Evolutionary conservation across 2,329 filamentous ascomycete genomes (phyloP).

Genomic region (Sporothrix curviconia): DNA sequence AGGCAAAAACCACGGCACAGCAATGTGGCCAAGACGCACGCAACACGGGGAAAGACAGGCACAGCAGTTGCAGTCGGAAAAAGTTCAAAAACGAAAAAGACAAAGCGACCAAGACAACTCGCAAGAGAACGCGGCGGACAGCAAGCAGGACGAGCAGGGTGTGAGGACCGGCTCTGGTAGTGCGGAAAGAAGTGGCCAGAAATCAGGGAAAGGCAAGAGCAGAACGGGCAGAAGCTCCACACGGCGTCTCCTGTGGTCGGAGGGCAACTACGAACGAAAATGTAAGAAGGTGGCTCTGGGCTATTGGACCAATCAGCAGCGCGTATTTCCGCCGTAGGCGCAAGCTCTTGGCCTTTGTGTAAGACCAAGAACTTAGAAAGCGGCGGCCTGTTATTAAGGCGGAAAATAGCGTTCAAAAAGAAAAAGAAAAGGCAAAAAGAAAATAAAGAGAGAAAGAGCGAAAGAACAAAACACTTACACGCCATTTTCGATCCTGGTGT

Average conservation of each 20-base stretch:
- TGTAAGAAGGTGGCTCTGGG: not conserved
- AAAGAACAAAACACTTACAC: too few species aligned
- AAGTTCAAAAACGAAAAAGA: not conserved
- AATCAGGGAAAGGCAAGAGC: not conserved
- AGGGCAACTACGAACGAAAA: too few species aligned
- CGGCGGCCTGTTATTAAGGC: not conserved
- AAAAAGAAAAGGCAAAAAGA: not conserved
- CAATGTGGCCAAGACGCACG: not conserved
- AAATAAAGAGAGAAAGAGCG: too few species aligned
- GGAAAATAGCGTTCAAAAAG: not conserved
- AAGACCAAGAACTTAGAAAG: conserved; percentile 2
- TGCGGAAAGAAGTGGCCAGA: not conserved
- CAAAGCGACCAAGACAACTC: not conserved
- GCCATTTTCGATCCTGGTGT: too few species aligned
- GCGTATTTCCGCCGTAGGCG: too few species aligned
- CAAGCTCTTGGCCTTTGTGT: too few species aligned
- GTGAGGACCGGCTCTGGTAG: not conserved
- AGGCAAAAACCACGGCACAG: not conserved
- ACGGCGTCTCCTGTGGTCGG: not conserved
- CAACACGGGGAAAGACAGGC: not conserved
- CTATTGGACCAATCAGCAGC: not conserved
- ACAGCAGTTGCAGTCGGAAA: too few species aligned
- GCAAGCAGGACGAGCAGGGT: not conserved
- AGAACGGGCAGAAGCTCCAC: not conserved
- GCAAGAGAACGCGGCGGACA: not conserved